These are phyloP conservation scores for Aspergillus cavernicola DNA, from an alignment of 495 filamentous ascomycete genomes.

Conservation along the genomic window DNA sequence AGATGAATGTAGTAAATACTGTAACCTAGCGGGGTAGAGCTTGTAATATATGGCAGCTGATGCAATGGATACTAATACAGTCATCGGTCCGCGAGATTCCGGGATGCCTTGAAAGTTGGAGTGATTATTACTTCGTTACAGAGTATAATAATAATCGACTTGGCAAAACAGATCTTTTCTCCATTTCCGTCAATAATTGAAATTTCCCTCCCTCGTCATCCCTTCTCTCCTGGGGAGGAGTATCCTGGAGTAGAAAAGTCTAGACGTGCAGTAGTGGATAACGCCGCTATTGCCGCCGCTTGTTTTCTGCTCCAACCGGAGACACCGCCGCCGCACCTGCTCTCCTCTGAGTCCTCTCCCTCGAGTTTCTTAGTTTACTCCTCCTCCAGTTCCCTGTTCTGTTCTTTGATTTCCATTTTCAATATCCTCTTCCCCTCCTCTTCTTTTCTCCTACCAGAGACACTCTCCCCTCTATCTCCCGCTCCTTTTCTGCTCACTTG, in stretches of 20 bases:
- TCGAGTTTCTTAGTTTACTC: background rate
- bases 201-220: no score
- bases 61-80: background rate
- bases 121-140: background rate
- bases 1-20: no score
- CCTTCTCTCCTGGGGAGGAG: no score
- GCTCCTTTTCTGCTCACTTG: background rate
- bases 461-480: constrained; percentile 2
- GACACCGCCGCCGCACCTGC: constrained; percentile 20
- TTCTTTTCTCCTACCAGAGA: background rate
- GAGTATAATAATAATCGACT: background rate
- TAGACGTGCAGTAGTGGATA: constrained; percentile 14
- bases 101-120: background rate
- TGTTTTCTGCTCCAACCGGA: constrained; percentile 21
- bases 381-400: constrained; percentile 13
- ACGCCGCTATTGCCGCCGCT: constrained; percentile 27
- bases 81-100: constrained; percentile 15
- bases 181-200: background rate
- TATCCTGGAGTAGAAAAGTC: background rate
- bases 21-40: no score
- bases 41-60: background rate
- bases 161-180: background rate
- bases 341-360: constrained; percentile 17
- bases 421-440: constrained; percentile 3
- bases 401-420: constrained; percentile 11